Evolutionary conservation across 768 basidiomycete species (phyloP).

Genomic region (Tephrocybe sp.): DNA sequence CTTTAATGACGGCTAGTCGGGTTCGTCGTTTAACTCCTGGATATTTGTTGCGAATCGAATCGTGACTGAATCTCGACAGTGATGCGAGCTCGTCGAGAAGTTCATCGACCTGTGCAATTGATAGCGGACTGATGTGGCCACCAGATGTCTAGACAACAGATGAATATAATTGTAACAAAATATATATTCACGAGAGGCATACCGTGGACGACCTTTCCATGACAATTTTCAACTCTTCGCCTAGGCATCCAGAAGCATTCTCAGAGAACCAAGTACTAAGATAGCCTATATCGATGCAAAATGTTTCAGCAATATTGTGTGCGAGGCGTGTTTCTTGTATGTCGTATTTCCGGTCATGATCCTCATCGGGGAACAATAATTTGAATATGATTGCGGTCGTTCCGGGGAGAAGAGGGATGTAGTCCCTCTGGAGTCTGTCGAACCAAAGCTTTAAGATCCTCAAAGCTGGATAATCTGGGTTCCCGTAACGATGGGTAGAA

Average conservation of each 20-base stretch:
- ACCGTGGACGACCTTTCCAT: slow-evolving; percentile 35
- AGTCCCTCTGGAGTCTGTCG: slow-evolving; percentile 34
- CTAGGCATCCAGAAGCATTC: slow-evolving; percentile 63
- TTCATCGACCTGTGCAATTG: slow-evolving; percentile 51
- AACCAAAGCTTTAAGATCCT: slow-evolving; percentile 45
- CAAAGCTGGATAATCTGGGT: slow-evolving; percentile 34
- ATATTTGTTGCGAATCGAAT: slow-evolving; percentile 35
- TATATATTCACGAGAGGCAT: slow-evolving; percentile 26
- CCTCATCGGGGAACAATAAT: slow-evolving; percentile 84
- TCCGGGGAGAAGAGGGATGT: slow-evolving; percentile 45
- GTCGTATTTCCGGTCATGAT: slow-evolving; percentile 64
- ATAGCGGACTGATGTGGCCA: slow-evolving; percentile 35
- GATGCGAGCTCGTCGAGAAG: slow-evolving; percentile 77
- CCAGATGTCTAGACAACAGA: slow-evolving; percentile 20
- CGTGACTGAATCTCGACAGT: slow-evolving; percentile 57
- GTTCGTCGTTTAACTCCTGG: slow-evolving; percentile 21
- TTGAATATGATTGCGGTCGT: slow-evolving; percentile 64
- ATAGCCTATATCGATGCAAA: slow-evolving; percentile 32
- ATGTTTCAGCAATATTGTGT: slow-evolving; percentile 44
- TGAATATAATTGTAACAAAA: neutral
- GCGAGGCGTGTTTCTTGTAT: slow-evolving; percentile 67
- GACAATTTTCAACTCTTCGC: slow-evolving; percentile 54
- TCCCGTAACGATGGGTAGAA: slow-evolving; percentile 15
- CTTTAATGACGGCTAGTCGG: slow-evolving; percentile 41
- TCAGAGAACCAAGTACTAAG: slow-evolving; percentile 38